Base-by-base conservation (phyloP, 805 yeast genomes). In the Phaffomyces antillensis region DNA sequence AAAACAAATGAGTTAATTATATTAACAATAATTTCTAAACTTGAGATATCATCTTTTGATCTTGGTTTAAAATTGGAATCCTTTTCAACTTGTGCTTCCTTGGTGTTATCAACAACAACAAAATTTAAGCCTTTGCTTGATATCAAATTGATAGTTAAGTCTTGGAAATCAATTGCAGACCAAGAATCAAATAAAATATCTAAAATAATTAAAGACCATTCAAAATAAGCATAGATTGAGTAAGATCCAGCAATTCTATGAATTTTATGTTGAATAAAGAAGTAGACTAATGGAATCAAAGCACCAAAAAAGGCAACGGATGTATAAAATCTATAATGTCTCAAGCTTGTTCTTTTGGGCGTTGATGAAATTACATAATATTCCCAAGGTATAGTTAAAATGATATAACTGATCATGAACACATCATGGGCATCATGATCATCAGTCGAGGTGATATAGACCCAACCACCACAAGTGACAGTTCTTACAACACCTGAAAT, bases 381-480 rank as follows among this genome's bases (percentile, higher is more conserved):
- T 41, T 87, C 84, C 96, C 97, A 93, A 2, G 99, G 99, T 34
- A 91, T 70, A 2, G 98, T 90, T 49, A 91, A 71, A 2, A 89
- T 76, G 47, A 93, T 84, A 65, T 93, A 93, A 25, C 83, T 62
- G 49, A 93, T 88, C 99, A 93, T 93, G 62, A 91, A 91, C 37
- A 93, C 79, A 60, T 93, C 98, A 62, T 93, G 99, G 69, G 83
- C 81, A 64, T 91, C 96, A 56, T 91, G 98, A 62, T 93, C 96
- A 63, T 93, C 99, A 1, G 97, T 88, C 7, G 96, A 86, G 2
- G 99, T 93, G 51, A 93, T 85, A 61, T 93, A 93, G 8, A 95
- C 96, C 97, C 98, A 93, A 12, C 98, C 98, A 59, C 99, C 99
- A 60, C 98, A 93, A 2, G 96, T 83, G 45, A 93, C 76, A 0